Evolutionary conservation across 768 basidiomycete species (phyloP), one percentile per base, ranked within the genome.

Genomic region (Phlebiopsis gigantea): DNA sequence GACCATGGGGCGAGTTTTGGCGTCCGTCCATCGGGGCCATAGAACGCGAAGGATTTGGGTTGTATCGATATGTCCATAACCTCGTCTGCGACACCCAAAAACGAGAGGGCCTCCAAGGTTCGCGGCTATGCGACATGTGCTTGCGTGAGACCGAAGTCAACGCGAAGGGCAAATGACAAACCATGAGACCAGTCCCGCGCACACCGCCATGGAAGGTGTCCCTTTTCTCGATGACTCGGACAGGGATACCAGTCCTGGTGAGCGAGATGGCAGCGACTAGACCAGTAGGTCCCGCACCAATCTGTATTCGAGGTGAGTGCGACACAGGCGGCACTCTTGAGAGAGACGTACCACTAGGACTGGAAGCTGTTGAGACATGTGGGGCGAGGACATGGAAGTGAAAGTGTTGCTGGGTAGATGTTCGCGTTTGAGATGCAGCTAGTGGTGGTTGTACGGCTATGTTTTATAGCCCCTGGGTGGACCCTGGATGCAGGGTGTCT

Each of bases 121-220:
- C 66, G 56, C n/a, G 66, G 49, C 64, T 67, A 45, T 39, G 8
- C 12, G 6, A 57, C 3, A 17, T 8, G 39, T 7, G 9, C 5
- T 19, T 21, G 17, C n/a, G 44, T 48, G 46, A 51, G 46, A 24
- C 34, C 21, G n/a, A 21, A 3, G 12, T 21, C 3, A 2, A 1
- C 3, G 12, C 25, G 24, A 12, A 17, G 22, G 28, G 12, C 22
- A 31, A 17, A 12, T 15, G 41, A 21, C 62, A 1, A 22, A 73
- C 72, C 51, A 59, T 58, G 25, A 70, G 48, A 8, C 65, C 69
- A 17, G 63, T n/a, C 0, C 68, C 73, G 8, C 70, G 64, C 4
- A 61, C 59, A 9, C 69, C 67, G 2, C 51, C 46, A 12, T 65
- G 63, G 48, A 62, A 63, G 0, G 48, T 53, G 0, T 55, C 24